Base-by-base conservation (phyloP, 179 eudicot species). In the Gypsophila paniculata region DNA sequence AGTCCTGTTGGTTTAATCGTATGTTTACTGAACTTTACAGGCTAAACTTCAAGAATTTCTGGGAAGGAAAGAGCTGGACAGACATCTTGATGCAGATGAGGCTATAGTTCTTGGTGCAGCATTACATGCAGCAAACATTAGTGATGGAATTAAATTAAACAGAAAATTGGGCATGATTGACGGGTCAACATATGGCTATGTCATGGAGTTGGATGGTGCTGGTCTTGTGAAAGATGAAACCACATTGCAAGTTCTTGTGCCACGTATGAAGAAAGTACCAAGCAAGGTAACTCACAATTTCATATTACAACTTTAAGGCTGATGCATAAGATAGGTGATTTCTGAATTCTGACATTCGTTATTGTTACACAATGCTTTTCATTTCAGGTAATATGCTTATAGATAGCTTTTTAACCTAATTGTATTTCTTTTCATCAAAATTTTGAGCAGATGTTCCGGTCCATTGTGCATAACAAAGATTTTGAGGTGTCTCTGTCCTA, bases 31-130 rank as follows among this genome's bases (percentile, higher is more conserved):
- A 29, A 51, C 53, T 76, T 79, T 38, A 52, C 86, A 91, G 99
- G 95, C 90, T 79, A 91, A 84, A 76, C 91, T 94, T 71, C 99
- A 91, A 79, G 97, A 89, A 67, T 91, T 90, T 78, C 85, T 94
- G 61, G 97, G 96, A 74, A 90, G 94, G 88, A 85, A 86, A 75
- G 93, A 90, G 75, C 81, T 94, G 77, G 99, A 92, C 86, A 94
- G 74, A 80, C 99, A 94, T 81, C 78, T 94, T 76, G 99, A 94
- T 81, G 90, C 99, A 60, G 99, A 94, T 80, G 97, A 91, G 85
- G 97, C 97, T 78, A 84, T 78, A 61, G 96, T 86, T 80, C 91
- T 92, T 72, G 99, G 99, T 70, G 93, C 97, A 32, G 88, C 99
- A 59, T 82, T 94, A 71, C 91, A 86, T 78, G 95, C 99, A 66